Percentiles rank a stretch among this genome's conserved stretches.
Conservation (phyloP, 129 eudicot species). For the Centaurea solstitialis region DNA sequence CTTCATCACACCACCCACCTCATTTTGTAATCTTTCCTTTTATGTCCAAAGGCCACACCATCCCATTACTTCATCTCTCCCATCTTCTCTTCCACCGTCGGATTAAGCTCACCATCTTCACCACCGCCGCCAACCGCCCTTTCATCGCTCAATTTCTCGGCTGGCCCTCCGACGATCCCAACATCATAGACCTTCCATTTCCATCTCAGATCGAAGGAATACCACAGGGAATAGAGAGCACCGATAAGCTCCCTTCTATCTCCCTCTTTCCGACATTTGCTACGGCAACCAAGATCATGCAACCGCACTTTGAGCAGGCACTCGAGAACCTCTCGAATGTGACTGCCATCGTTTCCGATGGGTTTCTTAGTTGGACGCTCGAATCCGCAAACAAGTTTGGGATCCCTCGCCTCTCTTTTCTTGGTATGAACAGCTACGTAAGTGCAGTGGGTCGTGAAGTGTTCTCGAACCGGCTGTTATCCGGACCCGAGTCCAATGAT, state of each 20-base stretch:
- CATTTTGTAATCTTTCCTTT: conserved; percentile 65
- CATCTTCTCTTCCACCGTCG: conserved; percentile 43
- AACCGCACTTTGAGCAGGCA: conserved; percentile 54
- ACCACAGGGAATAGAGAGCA: conserved; percentile 64
- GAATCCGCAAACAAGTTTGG: conserved; percentile 48
- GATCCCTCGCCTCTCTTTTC: conserved; percentile 58
- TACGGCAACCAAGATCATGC: conserved; percentile 44
- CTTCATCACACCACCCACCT: conserved; percentile 15
- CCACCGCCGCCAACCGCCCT: conserved; percentile 61
- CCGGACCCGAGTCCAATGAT: conserved; percentile 35
- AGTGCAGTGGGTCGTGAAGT: not conserved
- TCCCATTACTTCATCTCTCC: conserved; percentile 65
- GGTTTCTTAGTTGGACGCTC: conserved; percentile 70
- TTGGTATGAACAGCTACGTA: conserved; percentile 51
- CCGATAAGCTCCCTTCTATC: conserved; percentile 77
- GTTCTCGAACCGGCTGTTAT: not conserved
- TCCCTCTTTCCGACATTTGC: conserved; percentile 57
- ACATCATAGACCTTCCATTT: no score
- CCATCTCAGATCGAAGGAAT: conserved; percentile 39
- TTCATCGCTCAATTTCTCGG: conserved; percentile 47
- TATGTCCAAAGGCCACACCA: conserved; percentile 88
- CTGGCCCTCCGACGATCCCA: not conserved
- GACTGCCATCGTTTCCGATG: conserved; percentile 54
- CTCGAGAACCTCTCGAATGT: conserved; percentile 33
- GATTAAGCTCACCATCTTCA: conserved; percentile 54